Conservation (phyloP, 2,329 filamentous ascomycete species). For the Xylaria sp. region DNA sequence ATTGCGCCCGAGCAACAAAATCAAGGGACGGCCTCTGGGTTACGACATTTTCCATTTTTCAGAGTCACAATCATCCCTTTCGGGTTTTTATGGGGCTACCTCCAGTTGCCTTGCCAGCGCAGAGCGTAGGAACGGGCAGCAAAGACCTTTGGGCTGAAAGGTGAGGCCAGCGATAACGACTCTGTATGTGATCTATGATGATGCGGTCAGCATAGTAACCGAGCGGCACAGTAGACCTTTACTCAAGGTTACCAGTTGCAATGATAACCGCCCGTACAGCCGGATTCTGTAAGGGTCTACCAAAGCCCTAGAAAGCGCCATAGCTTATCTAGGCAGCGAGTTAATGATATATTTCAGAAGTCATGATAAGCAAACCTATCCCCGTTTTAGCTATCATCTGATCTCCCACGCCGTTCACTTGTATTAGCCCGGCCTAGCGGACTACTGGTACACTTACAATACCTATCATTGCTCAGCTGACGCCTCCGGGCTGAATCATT, state of each 20-base stretch:
- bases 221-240: too few relatives aligned
- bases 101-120: background rate
- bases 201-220: too few relatives aligned
- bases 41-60: too few relatives aligned
- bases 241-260: background rate
- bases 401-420: background rate
- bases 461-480: background rate
- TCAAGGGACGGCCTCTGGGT: too few relatives aligned
- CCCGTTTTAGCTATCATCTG: background rate
- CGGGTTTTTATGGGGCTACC: background rate
- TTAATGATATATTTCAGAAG: background rate
- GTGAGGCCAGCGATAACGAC: background rate
- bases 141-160: background rate
- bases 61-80: background rate
- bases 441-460: background rate
- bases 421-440: background rate
- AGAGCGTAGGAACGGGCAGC: background rate
- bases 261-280: background rate
- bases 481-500: too few relatives aligned
- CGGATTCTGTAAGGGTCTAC: background rate
- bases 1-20: background rate
- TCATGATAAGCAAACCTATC: background rate
- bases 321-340: background rate
- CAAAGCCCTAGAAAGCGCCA: background rate
- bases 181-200: background rate